These are phyloP conservation scores for Kwoniella europaea DNA, from an alignment of 768 basidiomycete genomes.

Conservation along the genomic window DNA sequence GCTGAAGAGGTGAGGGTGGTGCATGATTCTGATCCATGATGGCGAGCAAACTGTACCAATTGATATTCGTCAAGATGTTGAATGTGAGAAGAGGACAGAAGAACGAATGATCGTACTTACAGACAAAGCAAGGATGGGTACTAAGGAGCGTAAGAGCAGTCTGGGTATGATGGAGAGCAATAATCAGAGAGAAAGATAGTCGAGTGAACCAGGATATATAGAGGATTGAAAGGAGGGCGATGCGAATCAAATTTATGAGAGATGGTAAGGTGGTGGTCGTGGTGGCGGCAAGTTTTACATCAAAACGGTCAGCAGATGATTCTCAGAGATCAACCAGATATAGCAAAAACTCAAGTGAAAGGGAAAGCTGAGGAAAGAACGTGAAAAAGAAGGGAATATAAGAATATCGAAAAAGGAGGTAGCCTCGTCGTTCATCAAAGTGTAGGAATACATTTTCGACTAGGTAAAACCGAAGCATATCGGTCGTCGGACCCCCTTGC, in stretches of 20 bases:
- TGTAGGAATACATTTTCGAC: background rate
- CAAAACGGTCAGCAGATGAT: background rate
- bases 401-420: background rate
- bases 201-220: constrained; percentile 1
- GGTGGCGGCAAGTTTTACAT: constrained; percentile 11
- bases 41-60: no score
- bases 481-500: constrained; percentile 19
- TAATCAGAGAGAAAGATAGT: no score
- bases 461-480: constrained; percentile 16
- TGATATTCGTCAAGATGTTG: background rate
- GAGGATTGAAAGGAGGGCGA: constrained; percentile 1
- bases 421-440: constrained; percentile 3
- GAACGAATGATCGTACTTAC: background rate
- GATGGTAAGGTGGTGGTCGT: background rate
- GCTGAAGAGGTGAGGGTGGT: constrained; percentile 41
- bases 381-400: background rate
- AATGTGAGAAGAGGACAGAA: background rate
- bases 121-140: constrained; percentile 18
- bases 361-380: background rate
- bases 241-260: background rate
- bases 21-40: constrained; percentile 41
- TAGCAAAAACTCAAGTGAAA: background rate
- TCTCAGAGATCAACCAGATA: background rate
- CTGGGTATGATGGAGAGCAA: background rate
- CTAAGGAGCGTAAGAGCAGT: constrained; percentile 1